Base-by-base conservation (phyloP, 2,329 filamentous ascomycete genomes). In the Ustulina deusta region DNA sequence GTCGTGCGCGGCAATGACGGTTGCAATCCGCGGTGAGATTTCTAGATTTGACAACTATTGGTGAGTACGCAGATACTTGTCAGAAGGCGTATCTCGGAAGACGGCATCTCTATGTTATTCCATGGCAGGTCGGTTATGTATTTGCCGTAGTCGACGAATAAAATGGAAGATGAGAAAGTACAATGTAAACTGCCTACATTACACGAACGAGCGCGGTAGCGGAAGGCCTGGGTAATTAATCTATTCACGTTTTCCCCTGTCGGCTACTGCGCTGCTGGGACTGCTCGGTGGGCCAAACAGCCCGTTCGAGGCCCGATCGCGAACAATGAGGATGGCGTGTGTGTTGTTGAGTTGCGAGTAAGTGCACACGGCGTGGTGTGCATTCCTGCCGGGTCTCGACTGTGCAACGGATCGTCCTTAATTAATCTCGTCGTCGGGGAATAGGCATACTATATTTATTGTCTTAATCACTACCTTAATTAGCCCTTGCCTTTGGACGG, bases 241-340 rank as follows among this genome's bases (percentile, higher is more conserved):
- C 20, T 49, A 20, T 15, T 38, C 3, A 22, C 32, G 20, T 2
- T 29, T 34, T 17, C 42, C 38, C 34, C 34, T 62, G 20, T 38
- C 9, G 64, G 36, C 20, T 44, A 25, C 40, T 55, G 22, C 20
- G 44, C 51, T 54, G 34, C 49, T 46, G 32, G 55, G 29, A 27
- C 17, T 40, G 36, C 17, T 40, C 7, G 51, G 61, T 49, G 51
- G 57, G 38, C 51, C 65, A 38, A 61, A 61, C 60, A 27, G 65
- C 40, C 65, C 42, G 61, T 65, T 64, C 65, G 61, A 65, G 51
- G 54, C 57, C 55, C 29, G 27, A 13, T 42, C 15, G 22, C 54
- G 40, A 57, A 57, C 46, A 38, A 57, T n/a, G 49, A 65, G 38
- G 51, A 22, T 46, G 40, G 38, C 7, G 17, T 2, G 17, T 13